Base-by-base conservation (phyloP, 352 stramenopile species). In the Phytophthora syringae region DNA sequence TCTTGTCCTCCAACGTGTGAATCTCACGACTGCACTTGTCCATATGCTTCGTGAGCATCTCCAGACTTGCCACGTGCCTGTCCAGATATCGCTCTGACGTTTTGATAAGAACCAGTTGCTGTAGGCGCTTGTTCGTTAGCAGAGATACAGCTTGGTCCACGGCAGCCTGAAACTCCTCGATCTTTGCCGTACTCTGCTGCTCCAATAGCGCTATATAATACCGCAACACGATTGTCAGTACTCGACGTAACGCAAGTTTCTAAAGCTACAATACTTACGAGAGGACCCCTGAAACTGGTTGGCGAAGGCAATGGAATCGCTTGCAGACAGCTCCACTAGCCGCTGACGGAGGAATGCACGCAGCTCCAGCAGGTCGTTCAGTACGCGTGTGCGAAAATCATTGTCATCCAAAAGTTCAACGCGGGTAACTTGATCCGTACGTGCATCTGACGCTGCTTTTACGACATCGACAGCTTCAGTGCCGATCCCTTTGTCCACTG, bases 291-390 rank as follows among this genome's bases (percentile, higher is more conserved):
- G 83, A 50, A 92, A 89, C 53, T 93, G 84, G 63, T 85, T 89
- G 5, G 82, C 85, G 42, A 92, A 90, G 15, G 80, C 80, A 40
- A 93, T 72, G 22, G 81, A 83, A 52, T 80, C 50, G 45, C 58
- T 68, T 30, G 52, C 72, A 21, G 70, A 67, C 15, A 92, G 56
- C 50, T 93, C 83, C 2, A 74, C 52, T 22, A 76, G 55, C 0
- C 83, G 78, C 64, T 92, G 84, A 16, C 53, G 60, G 20, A 94
- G 52, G 64, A 94, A 94, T 11, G 74, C 72, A 27, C 73, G 79
- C 7, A 94, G 62, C 54, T 94, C 86, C n/a, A 92, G 63, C 24
- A 94, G 54, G 65, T 94, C 80, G 56, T 94, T 94, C 25, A 87
- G 70, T 12, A 89, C 67, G 40, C 78, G 72, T 11, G 76, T 75